phyloP scores from a whole-genome alignment of 305 asterid genomes.

The Fraxinus ornus region DNA sequence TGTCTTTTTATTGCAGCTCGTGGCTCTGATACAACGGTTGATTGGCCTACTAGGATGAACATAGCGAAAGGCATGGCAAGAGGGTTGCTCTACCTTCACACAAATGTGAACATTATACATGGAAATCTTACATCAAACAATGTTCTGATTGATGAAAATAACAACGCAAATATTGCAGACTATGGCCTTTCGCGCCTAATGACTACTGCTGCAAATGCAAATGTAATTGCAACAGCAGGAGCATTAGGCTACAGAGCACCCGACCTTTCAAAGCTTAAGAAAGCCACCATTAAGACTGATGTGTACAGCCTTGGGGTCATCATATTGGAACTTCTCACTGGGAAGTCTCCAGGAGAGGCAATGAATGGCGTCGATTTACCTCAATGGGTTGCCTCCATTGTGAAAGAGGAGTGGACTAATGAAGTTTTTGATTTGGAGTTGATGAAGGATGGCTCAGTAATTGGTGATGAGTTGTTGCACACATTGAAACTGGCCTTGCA shows the following conservation, averaged over 20 bases:
- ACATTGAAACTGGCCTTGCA: constrained; percentile 83
- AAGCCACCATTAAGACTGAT: constrained; percentile 84
- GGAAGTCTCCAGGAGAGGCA: constrained; percentile 87
- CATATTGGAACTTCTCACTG: constrained; percentile 75
- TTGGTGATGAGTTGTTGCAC: constrained; percentile 85
- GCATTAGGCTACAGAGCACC: constrained; percentile 97
- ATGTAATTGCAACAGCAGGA: constrained; percentile 84
- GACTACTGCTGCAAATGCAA: constrained; percentile 85
- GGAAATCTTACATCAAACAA: constrained; percentile 95
- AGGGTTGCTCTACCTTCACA: constrained; percentile 81
- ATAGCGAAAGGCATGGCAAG: constrained; percentile 78
- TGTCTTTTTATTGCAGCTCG: constrained; percentile 52
- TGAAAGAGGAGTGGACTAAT: constrained; percentile 97
- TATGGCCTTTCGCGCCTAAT: constrained; percentile 79
- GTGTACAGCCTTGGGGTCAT: constrained; percentile 93
- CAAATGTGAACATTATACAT: constrained; percentile 58
- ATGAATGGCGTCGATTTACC: constrained; percentile 82
- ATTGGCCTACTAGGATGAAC: constrained; percentile 82
- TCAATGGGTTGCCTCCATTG: constrained; percentile 94
- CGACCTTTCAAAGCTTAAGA: constrained; percentile 87
- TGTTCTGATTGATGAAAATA: constrained; percentile 67
- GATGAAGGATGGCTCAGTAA: constrained; percentile 80
- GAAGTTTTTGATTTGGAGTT: constrained; percentile 94
- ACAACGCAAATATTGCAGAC: constrained; percentile 67
- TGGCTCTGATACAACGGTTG: constrained; percentile 65